Percentiles rank a stretch among this genome's conserved stretches.
Evolutionary conservation across 1,139 yeast species (phyloP).

Genomic region (Candida freyschussii): DNA sequence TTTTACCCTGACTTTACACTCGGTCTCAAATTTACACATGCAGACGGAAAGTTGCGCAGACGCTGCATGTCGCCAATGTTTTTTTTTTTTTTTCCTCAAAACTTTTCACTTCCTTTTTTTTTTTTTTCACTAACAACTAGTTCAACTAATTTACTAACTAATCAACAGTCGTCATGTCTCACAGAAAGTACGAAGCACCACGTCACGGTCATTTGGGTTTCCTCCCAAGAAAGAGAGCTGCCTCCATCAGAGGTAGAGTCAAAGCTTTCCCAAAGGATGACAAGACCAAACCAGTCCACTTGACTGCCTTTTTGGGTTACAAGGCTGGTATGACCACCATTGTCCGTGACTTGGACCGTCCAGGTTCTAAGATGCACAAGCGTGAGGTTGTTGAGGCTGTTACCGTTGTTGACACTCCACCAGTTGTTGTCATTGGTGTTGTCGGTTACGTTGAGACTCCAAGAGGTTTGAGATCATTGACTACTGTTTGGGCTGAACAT

Average conservation of each 20-base stretch:
- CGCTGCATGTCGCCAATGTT: too few relatives aligned
- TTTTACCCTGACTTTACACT: too few relatives aligned
- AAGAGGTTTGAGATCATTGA: conserved; percentile 98
- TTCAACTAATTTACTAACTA: conserved; percentile 19
- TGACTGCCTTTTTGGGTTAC: conserved; percentile 97
- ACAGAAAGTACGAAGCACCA: conserved; percentile 99
- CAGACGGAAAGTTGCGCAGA: too few relatives aligned
- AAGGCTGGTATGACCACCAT: conserved; percentile 99
- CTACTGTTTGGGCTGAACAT: conserved; percentile 99
- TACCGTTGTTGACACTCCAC: conserved; percentile 99
- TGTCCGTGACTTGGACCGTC: conserved; percentile 99
- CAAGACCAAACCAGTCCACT: conserved; percentile 96
- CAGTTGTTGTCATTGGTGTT: conserved; percentile 98
- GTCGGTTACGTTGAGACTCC: conserved; percentile 99
- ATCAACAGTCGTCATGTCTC: conserved; percentile 62
- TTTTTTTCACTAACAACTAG: too few relatives aligned
- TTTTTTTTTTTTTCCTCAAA: too few relatives aligned
- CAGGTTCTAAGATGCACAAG: conserved; percentile 99
- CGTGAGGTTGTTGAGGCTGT: conserved; percentile 99
- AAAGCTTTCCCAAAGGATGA: conserved; percentile 99
- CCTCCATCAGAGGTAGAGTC: conserved; percentile 97
- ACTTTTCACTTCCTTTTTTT: conserved; percentile 16
- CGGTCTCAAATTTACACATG: too few relatives aligned
- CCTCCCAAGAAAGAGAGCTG: conserved; percentile 99
- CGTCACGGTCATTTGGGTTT: conserved; percentile 99